Conservation (phyloP, 768 basidiomycete species). For the Leccinum subtestaceum region DNA sequence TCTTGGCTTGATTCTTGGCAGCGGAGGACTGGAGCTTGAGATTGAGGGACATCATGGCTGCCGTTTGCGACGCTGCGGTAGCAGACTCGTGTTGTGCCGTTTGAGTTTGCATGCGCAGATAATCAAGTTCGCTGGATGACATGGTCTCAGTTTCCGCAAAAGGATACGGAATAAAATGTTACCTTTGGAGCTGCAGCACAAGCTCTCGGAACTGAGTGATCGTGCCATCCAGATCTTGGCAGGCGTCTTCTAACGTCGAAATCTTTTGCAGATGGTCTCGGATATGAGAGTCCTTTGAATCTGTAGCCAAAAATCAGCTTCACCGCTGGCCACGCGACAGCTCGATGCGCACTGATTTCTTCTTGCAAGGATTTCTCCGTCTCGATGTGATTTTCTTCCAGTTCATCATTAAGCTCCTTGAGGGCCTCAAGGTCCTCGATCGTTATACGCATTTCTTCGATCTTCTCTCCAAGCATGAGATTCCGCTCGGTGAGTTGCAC, state of each 20-base stretch:
- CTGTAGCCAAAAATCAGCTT: slow-evolving; percentile 35
- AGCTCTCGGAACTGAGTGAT: slow-evolving; percentile 92
- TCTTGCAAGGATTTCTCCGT: slow-evolving; percentile 89
- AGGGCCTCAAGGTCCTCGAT: slow-evolving; percentile 96
- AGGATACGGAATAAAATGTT: slow-evolving; percentile 9
- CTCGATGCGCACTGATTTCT: slow-evolving; percentile 68
- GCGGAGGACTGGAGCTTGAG: slow-evolving; percentile 91
- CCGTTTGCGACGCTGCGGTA: slow-evolving; percentile 81
- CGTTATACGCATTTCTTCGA: slow-evolving; percentile 94
- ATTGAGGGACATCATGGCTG: slow-evolving; percentile 92
- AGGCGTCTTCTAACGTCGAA: slow-evolving; percentile 69
- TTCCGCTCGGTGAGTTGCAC: slow-evolving; percentile 95
- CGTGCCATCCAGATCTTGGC: slow-evolving; percentile 83
- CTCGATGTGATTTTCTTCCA: slow-evolving; percentile 94
- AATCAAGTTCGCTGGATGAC: slow-evolving; percentile 74
- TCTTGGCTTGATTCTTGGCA: slow-evolving; percentile 85
- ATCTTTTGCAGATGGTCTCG: slow-evolving; percentile 66
- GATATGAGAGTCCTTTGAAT: slow-evolving; percentile 66
- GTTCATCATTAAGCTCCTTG: slow-evolving; percentile 93
- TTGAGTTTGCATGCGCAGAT: slow-evolving; percentile 79
- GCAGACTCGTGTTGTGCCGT: slow-evolving; percentile 82
- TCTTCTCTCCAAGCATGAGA: slow-evolving; percentile 92
- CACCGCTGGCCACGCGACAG: not conserved
- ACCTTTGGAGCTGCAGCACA: slow-evolving; percentile 82
- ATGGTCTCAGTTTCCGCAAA: slow-evolving; percentile 7